phyloP scores from a whole-genome alignment of 2,329 filamentous ascomycete genomes.

The Alternaria sp. region DNA sequence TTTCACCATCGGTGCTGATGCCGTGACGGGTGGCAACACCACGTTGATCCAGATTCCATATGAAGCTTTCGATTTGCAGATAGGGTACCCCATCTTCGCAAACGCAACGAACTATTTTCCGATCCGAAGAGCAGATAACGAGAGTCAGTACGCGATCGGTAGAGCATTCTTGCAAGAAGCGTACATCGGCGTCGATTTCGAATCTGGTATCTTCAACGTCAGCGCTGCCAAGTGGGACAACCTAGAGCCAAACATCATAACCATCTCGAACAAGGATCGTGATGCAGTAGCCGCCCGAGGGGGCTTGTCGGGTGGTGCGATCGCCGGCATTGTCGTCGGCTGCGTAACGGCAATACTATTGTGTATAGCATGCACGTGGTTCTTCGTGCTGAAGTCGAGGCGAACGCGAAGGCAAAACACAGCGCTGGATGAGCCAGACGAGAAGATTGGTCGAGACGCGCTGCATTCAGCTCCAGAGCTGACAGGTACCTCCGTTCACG shows the following conservation, averaged over 20 bases:
- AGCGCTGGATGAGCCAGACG: not conserved
- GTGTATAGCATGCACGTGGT: not conserved
- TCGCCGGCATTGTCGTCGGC: not conserved
- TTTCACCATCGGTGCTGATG: not conserved
- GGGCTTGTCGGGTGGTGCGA: not conserved
- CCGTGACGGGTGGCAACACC: not conserved
- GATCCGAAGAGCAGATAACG: conserved; percentile 63
- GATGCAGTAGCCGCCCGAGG: fast-evolving
- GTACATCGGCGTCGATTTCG: conserved; percentile 56
- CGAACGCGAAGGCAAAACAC: not conserved
- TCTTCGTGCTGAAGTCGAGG: not conserved
- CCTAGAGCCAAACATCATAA: not conserved
- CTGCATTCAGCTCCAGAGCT: not conserved
- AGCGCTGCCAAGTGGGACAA: conserved; percentile 2
- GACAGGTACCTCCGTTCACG: not conserved
- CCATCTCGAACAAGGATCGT: not conserved
- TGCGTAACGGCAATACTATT: not conserved
- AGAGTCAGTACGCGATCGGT: conserved; percentile 67
- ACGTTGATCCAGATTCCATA: conserved; percentile 53
- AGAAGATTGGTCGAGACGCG: not conserved
- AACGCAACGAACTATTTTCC: conserved; percentile 74
- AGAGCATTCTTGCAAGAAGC: conserved; percentile 74
- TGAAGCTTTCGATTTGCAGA: conserved; percentile 55
- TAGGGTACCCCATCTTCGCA: conserved; percentile 62
- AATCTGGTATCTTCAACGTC: conserved; percentile 47